These are phyloP conservation scores for Colletotrichum euphorbiae DNA, from an alignment of 2,329 filamentous ascomycete genomes.

Conservation along the genomic window DNA sequence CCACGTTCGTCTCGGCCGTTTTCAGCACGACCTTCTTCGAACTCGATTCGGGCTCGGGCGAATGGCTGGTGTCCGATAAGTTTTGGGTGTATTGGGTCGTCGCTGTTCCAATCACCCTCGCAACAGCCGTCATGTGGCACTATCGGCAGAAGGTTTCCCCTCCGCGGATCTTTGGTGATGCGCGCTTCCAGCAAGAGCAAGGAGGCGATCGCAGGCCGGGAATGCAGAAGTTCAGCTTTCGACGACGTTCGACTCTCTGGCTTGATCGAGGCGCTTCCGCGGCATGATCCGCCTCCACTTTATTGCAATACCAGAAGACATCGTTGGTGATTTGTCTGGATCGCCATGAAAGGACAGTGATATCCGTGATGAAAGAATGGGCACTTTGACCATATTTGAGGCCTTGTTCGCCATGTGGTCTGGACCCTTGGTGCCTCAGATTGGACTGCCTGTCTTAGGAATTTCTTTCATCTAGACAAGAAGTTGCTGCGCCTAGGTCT, in stretches of 20 bases:
- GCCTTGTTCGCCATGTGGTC: no score
- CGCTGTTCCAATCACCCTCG: slow-evolving; percentile 46
- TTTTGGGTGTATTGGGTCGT: slow-evolving; percentile 54
- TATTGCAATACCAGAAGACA: neutral
- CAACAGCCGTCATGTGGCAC: slow-evolving; percentile 43
- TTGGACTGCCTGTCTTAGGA: no score
- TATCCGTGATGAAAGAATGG: no score
- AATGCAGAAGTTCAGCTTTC: neutral
- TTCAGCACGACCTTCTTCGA: slow-evolving; percentile 61
- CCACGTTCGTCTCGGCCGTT: slow-evolving; percentile 62
- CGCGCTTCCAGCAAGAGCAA: neutral
- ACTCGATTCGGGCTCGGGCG: slow-evolving; percentile 41
- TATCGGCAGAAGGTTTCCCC: slow-evolving; percentile 10
- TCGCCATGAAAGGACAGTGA: no score
- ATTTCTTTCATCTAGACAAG: no score
- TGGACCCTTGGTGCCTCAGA: no score
- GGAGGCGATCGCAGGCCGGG: neutral
- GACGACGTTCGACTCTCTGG: accelerated
- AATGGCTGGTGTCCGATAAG: slow-evolving; percentile 46
- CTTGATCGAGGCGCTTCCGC: neutral
- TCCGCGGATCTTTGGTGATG: neutral
- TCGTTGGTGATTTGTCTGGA: no score
- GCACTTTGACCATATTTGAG: no score
- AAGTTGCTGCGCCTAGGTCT: no score
- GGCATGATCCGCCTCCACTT: neutral